These are phyloP conservation scores for Solanum etuberosum DNA, from an alignment of 257 asterid genomes.

Conservation along the genomic window DNA sequence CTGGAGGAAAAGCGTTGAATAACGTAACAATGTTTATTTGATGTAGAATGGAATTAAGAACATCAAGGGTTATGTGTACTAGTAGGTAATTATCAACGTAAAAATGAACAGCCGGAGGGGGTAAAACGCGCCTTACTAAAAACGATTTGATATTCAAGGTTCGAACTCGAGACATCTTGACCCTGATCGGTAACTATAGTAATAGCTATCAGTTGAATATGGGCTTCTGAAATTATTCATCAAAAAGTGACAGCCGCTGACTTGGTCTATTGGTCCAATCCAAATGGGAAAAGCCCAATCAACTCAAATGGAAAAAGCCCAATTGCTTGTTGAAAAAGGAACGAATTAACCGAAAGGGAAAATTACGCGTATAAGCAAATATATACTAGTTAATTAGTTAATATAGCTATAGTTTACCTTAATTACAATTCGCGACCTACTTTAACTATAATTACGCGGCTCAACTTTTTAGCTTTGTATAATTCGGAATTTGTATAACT, in stretches of 20 bases:
- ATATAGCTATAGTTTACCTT: too few species aligned
- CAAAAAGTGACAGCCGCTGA: not conserved
- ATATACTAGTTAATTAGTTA: too few species aligned
- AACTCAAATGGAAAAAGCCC: not conserved
- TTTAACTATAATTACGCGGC: fast-evolving
- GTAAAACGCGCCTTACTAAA: not conserved
- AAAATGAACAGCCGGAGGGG: not conserved
- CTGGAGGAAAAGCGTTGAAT: not conserved
- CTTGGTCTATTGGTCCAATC: not conserved
- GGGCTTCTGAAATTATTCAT: not conserved
- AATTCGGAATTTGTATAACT: too few species aligned
- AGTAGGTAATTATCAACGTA: not conserved
- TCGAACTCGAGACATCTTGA: fast-evolving
- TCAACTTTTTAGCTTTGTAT: too few species aligned
- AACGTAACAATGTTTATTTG: not conserved
- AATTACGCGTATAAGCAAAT: too few species aligned
- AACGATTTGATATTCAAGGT: fast-evolving
- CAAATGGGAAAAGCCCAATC: not conserved
- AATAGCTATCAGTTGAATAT: not conserved
- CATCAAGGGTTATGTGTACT: not conserved
- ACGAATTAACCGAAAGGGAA: not conserved
- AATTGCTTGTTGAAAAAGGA: not conserved
- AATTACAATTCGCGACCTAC: too few species aligned
- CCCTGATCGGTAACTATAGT: not conserved
- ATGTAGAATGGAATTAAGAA: not conserved